Evolutionary conservation across 306 rosid species (phyloP), one percentile per base, ranked within the genome.

Genomic region (Phaseolus lunatus): DNA sequence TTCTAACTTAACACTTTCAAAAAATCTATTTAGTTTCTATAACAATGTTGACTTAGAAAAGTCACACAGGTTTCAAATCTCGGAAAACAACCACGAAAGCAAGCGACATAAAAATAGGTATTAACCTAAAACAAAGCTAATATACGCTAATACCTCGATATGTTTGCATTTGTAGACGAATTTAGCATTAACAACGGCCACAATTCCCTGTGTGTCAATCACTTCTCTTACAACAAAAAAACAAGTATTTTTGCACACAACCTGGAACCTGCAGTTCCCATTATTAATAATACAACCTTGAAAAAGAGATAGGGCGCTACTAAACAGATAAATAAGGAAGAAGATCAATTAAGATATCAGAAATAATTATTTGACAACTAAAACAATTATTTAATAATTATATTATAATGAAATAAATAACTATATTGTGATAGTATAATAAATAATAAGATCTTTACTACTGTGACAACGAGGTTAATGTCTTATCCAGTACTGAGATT

Each of bases 131-230:
- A 37, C 26, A 33, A 64, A 35, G 9, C 29, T 44, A 64, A n/a
- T 57, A 7, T 27, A 10, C 10, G 49, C 48, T 35, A 64, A 64
- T 63, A 53, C 61, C n/a, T 70, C 31, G 64, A 49, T 35, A 37
- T 41, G 50, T 59, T 15, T 22, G 37, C 66, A 41, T 22, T 72
- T 75, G 23, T 22, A 66, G 75, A 67, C 27, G 43, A 57, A 57
- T 54, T 53, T 73, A 41, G 27, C n/a, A 41, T 23, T 22, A 27
- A 24, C 57, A 12, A 23, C 41, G 10, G 43, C 26, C 26, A n/a
- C 41, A 59, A 15, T 27, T 59, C 20, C 2, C 18, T 59, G 41
- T 0, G 5, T 2, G 1, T 29, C 67, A 59, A 59, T 14, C 41
- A 59, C 67, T 59, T 19, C 20, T 27, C 41, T 59, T 6, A 14